Evolutionary conservation across 2,329 filamentous ascomycete species (phyloP), one percentile per base, ranked within the genome.

Genomic region (Botryosphaeria agaves): DNA sequence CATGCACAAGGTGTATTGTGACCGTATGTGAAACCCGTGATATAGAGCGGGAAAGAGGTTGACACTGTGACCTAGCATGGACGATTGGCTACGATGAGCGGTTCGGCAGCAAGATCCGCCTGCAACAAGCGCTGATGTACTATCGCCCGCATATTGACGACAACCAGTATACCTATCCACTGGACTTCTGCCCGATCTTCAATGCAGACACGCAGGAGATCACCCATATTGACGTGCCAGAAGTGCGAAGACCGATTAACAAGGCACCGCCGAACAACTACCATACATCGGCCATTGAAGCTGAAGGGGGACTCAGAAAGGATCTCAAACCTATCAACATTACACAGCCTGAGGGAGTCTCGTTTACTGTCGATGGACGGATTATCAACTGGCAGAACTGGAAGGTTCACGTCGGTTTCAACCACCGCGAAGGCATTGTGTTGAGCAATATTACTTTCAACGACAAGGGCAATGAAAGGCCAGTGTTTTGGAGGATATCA

Each of bases 1-100:
- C 36, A 93, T 94, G 85, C 62, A 89, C 62, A 93, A 93, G 56
- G 81, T 94, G 28, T 93, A 91, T 60, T 92, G 84, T 53, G 85
- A 94, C 49, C 83, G 72, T 66, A 49, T 55, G 67, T 64, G 20
- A n/a, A n/a, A n/a, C n/a, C n/a, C n/a, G n/a, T 4, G 17, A 20
- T n/a, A 18, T 37, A 44, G 36, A 47, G 5, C 5, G 5, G 5
- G 2, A 11, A 5, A 7, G 7, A 18, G 9, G 21, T 18, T 28
- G 7, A 28, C 25, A 29, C 18, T 19, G 8, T 26, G 30, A 20
- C 29, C 7, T 36, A 73, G 69, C 82, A 7, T 94, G 85, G 85
- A 92, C 85, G 1, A 92, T 94, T 52, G 85, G 85, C 29, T 92
- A 83, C 48, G 85, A 94, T 44, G 81, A 91, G 57, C 76, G 85